phyloP scores from a whole-genome alignment of 2,329 filamentous ascomycete genomes.

The Chlorencoelia australis region DNA sequence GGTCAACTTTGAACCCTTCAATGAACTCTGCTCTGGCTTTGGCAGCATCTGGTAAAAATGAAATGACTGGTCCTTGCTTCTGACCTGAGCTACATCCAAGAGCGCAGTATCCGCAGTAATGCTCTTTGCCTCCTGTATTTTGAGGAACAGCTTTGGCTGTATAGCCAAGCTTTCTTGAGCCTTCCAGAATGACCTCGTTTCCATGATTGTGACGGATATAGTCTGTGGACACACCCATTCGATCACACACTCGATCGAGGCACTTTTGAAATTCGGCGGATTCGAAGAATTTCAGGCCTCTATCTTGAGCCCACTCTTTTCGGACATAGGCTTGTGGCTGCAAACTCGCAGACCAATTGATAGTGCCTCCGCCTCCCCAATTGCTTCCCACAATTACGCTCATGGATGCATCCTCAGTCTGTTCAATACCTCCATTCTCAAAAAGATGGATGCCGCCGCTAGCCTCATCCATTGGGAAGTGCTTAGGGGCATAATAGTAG shows the following conservation, averaged over 20 bases:
- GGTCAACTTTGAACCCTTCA: constrained; percentile 68
- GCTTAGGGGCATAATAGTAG: constrained; percentile 62
- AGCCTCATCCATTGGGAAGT: constrained; percentile 63
- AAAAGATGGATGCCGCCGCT: constrained; percentile 55
- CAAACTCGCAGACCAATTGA: constrained; percentile 70
- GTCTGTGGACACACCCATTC: constrained; percentile 64
- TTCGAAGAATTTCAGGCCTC: constrained; percentile 63
- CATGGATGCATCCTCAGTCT: constrained; percentile 47
- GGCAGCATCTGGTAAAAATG: constrained; percentile 72
- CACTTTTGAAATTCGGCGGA: constrained; percentile 65
- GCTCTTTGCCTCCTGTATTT: constrained; percentile 64
- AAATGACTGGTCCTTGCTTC: constrained; percentile 70
- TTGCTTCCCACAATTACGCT: constrained; percentile 57
- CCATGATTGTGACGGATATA: constrained; percentile 61
- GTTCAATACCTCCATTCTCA: constrained; percentile 51
- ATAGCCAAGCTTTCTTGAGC: constrained; percentile 64
- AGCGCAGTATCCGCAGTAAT: constrained; percentile 61
- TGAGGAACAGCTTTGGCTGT: constrained; percentile 60
- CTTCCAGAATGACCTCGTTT: constrained; percentile 66
- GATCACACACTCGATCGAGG: constrained; percentile 66
- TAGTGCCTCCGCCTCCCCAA: constrained; percentile 78
- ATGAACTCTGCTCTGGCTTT: constrained; percentile 70
- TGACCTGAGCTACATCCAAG: constrained; percentile 53
- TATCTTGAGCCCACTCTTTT: constrained; percentile 63
- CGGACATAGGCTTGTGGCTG: constrained; percentile 67